These are phyloP conservation scores for Rhododendron mucronatum DNA, from an alignment of 148 eudicot species.

Conservation along the genomic window DNA sequence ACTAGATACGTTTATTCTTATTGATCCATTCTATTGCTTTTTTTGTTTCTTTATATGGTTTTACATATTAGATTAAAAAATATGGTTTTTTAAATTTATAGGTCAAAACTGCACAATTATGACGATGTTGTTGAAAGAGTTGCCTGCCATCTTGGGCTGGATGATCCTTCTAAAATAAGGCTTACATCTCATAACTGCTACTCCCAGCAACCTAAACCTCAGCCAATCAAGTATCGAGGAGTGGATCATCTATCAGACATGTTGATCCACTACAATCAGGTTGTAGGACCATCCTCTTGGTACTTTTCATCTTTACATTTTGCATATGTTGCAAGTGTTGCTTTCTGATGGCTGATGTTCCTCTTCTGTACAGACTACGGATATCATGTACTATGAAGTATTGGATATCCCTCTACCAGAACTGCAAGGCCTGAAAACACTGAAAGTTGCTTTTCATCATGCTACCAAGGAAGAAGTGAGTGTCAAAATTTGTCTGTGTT, in stretches of 20 bases:
- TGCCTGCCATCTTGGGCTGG: slow-evolving; percentile 24
- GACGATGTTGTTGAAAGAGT: slow-evolving; percentile 26
- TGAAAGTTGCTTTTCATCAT: slow-evolving; percentile 57
- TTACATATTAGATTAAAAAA: not conserved
- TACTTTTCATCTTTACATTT: not conserved
- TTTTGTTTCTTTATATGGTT: not conserved
- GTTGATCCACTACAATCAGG: slow-evolving; percentile 33
- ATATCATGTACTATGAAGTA: slow-evolving; percentile 42
- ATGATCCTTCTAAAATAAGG: slow-evolving; percentile 28
- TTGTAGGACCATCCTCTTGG: not conserved
- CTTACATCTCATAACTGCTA: slow-evolving; percentile 26
- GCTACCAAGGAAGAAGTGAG: slow-evolving; percentile 63
- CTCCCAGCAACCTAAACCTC: slow-evolving; percentile 32
- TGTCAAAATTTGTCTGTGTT: not conserved
- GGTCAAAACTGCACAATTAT: slow-evolving; percentile 29
- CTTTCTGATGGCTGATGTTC: slow-evolving; percentile 8
- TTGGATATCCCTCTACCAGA: slow-evolving; percentile 53
- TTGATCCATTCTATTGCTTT: not conserved
- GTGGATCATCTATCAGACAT: slow-evolving; percentile 30
- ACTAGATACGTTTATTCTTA: not conserved
- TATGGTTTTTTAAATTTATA: not conserved
- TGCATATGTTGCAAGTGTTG: not conserved
- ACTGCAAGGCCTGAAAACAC: slow-evolving; percentile 49
- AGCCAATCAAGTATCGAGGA: slow-evolving; percentile 26
- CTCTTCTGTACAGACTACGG: slow-evolving; percentile 25